Percentiles rank a stretch among this genome's conserved stretches.
Conservation (phyloP, 441 rosid genomes). For the Melianthus villosus region DNA sequence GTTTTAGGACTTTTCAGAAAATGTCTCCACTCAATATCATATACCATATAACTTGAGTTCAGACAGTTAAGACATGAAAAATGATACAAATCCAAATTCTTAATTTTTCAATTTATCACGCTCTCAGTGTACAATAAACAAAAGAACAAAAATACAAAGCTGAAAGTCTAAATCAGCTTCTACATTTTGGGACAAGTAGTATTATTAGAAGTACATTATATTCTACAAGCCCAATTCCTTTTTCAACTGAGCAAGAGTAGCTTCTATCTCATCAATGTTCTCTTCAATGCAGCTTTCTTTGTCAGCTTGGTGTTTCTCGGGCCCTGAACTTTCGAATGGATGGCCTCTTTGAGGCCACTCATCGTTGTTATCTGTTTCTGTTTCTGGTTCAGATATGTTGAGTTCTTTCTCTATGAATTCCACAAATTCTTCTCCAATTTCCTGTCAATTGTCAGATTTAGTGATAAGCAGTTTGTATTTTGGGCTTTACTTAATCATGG, state of each 20-base stretch:
- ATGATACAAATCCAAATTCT: too few relatives aligned
- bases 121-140: background rate
- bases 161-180: too few relatives aligned
- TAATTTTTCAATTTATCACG: background rate
- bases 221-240: slow-evolving; percentile 65
- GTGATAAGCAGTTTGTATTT: too few relatives aligned
- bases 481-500: too few relatives aligned
- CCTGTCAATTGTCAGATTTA: slow-evolving; percentile 22
- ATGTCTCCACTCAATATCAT: too few relatives aligned
- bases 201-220: background rate
- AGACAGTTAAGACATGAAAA: too few relatives aligned
- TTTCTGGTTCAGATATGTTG: slow-evolving; percentile 43
- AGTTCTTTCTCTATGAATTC: slow-evolving; percentile 92
- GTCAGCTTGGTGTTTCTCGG: slow-evolving; percentile 18
- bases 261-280: slow-evolving; percentile 77
- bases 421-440: slow-evolving; percentile 89
- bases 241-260: slow-evolving; percentile 64
- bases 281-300: slow-evolving; percentile 50
- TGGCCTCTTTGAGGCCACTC: slow-evolving; percentile 14
- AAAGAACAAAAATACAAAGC: too few relatives aligned
- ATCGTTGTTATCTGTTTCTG: slow-evolving; percentile 14
- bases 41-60: too few relatives aligned
- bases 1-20: too few relatives aligned
- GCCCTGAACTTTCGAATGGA: slow-evolving; percentile 14
- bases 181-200: too few relatives aligned